Evolutionary conservation across 1,284 basidiomycete species (phyloP).

Genomic region (Ceratobasidium sp.): DNA sequence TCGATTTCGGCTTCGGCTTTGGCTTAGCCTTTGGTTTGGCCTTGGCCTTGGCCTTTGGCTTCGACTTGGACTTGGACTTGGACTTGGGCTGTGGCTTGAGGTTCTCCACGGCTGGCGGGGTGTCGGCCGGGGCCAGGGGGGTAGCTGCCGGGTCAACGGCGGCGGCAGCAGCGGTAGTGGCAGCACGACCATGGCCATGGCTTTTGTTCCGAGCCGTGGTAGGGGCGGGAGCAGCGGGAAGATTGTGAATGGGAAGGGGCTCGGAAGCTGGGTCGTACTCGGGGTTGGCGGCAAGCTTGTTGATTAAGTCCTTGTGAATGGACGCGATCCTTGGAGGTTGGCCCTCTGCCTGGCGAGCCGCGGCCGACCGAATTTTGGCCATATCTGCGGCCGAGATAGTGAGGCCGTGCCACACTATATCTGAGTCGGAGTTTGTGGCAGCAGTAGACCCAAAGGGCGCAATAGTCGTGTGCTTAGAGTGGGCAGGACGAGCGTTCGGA

Average conservation of each 20-base stretch:
- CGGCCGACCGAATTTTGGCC: background rate
- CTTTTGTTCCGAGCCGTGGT: too few species aligned
- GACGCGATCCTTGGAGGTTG: background rate
- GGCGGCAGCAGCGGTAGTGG: background rate
- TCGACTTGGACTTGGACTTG: background rate
- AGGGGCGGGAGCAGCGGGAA: background rate
- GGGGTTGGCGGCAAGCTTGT: background rate
- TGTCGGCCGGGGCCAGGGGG: background rate
- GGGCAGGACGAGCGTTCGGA: too few species aligned
- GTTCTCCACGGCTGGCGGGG: background rate
- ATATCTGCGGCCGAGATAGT: background rate
- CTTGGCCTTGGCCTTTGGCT: background rate
- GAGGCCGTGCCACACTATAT: constrained; percentile 3
- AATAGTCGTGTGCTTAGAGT: too few species aligned
- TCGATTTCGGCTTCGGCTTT: background rate
- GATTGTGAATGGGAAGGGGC: background rate
- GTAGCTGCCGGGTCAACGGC: background rate
- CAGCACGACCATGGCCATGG: background rate
- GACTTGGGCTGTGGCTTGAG: too few species aligned
- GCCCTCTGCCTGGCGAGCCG: background rate
- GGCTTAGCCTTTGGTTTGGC: background rate
- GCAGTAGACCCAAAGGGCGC: background rate
- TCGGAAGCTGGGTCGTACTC: constrained; percentile 6
- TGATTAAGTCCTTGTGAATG: background rate
- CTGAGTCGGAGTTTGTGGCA: background rate